Evolutionary conservation across 139 green algal genomes (phyloP), one percentile per base, ranked within the genome.

Genomic region (Chlorella vulgaris): DNA sequence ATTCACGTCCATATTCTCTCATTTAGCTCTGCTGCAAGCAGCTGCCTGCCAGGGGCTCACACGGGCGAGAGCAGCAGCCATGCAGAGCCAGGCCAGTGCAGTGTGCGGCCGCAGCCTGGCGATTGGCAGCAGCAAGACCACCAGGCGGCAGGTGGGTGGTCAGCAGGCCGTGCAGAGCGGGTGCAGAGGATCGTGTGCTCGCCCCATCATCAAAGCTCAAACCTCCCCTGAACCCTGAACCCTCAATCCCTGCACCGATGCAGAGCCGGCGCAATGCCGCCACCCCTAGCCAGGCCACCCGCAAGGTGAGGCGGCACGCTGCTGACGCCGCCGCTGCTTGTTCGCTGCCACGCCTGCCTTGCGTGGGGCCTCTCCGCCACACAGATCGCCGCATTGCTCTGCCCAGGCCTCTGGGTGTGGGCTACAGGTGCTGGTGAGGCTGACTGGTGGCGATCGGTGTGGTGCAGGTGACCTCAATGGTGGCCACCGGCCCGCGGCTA

Each of bases 401-500:
- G 18, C 29, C 3, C 33, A 8, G 3, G 35, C 1, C 18, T 1
- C 21, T 50, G 65, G 65, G 65, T 71, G 47, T 71, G 65, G 28
- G 18, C 33, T 31, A 0, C 13, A 50, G 10, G 4, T 13, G 3
- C 18, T 29, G 2, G 3, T 43, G 7, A 71, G 29, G 65, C 33
- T 42, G 35, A 33, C 35, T 26, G 35, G 35, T 13, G 10, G 2
- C 19, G 26, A 13, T 7, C 53, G 74, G 40, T 53, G n/a, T 69
- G 40, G 36, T 63, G 63, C 84, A 89, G 85, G 86, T 89, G n/a
- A 90, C 86, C 33, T 74, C 73, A 22, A 87, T 87, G 80, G 82
- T 90, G 43, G 86, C 86, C 5, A 81, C 82, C 7, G 85, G 82
- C 35, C 85, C 82, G 10, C 74, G 66, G 58, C 40, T 61, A 47